Base-by-base conservation (phyloP, 1,139 yeast species). In the Protomyces inundatus region DNA sequence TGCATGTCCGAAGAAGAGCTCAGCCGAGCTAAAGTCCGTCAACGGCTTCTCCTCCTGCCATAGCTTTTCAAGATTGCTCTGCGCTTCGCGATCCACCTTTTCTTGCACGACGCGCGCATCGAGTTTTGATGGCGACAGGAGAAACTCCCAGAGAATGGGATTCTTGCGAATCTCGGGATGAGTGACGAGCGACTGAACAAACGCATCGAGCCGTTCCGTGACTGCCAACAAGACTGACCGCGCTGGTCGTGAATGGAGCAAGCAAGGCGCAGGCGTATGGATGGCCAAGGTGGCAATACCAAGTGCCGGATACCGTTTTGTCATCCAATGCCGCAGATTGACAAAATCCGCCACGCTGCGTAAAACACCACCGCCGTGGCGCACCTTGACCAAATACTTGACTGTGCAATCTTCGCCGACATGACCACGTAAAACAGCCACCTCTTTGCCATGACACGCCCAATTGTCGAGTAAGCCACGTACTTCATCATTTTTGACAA, bases 151-250 rank as follows among this genome's bases (percentile, higher is more conserved):
- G 50, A 80, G 68, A 10, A 80, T 70, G 55, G 74, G 78, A 64
- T 77, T 77, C 32, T 71, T 67, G 12, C 72, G 64, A 65, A 76
- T 70, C 34, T 73, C 68, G 10, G 78, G 77, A 60, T 74, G 78
- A 16, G 72, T 69, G 3, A 75, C 69, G 39, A 84, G 68, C 10
- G 79, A 73, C 45, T 77, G 75, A 33, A 85, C 73, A 61, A 82
- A 78, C 6, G 78, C 69, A 66, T 84, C 85, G 58, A 85, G 70
- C 48, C 76, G 75, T 46, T 79, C 80, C 55, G 84, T 77, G 39
- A 83, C 72, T 50, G 82, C 77, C 66, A 84, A 83, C 35, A 81
- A 73, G 34, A 79, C 73, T 66, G 74, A 71, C 9, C 77, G 69
- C 0, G 76, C 71, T 6, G 75, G 73, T 54, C 73, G 70, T 16